A percentile compares a stretch with the other conserved stretches of the same genome.
These are phyloP conservation scores for Sutorius eximius DNA, from an alignment of 1,284 basidiomycete species.

Conservation along the genomic window DNA sequence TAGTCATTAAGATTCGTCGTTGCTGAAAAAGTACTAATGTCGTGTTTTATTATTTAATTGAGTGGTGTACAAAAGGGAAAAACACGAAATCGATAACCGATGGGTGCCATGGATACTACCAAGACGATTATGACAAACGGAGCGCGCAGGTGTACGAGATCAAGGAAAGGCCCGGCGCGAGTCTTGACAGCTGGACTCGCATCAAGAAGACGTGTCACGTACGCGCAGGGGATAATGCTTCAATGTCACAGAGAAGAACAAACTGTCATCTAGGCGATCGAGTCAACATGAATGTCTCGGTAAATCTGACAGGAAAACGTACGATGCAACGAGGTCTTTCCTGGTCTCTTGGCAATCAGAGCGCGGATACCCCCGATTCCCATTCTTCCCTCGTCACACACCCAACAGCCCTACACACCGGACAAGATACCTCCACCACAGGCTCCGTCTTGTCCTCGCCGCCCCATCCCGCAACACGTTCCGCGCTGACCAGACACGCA, in stretches of 20 bases:
- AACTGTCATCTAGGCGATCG: neutral
- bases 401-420: conserved; percentile 63
- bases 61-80: neutral
- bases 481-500: conserved; percentile 70
- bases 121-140: neutral
- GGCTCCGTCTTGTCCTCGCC: conserved; percentile 44
- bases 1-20: neutral
- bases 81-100: conserved; percentile 3
- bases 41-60: neutral
- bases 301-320: neutral
- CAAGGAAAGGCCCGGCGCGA: neutral
- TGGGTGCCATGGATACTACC: conserved; percentile 23
- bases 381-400: conserved; percentile 57
- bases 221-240: neutral
- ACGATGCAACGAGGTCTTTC: conserved; percentile 2
- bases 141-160: neutral
- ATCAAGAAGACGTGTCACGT: conserved; percentile 8
- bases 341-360: conserved; percentile 14
- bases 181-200: neutral
- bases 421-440: conserved; percentile 62
- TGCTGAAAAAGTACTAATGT: conserved; percentile 20
- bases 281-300: neutral
- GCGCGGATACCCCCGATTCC: conserved; percentile 47
- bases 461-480: conserved; percentile 63
- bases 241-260: neutral